Base-by-base conservation (phyloP, 2,329 filamentous ascomycete species). In the Myriangium duriaei region DNA sequence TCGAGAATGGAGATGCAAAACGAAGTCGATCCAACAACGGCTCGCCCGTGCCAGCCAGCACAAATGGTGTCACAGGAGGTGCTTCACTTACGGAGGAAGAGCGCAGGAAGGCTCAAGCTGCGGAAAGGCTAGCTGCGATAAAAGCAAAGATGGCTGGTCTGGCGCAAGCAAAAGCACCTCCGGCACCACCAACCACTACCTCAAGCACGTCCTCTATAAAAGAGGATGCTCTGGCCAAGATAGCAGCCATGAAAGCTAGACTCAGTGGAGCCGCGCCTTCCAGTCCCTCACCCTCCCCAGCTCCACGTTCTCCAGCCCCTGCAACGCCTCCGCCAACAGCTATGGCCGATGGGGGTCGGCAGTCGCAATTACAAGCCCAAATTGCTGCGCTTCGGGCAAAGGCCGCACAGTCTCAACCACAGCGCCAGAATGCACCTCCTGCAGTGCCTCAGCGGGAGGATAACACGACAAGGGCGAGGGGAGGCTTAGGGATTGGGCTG, bases 401-500 rank as follows among this genome's bases (percentile, higher is more conserved):
- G 48, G 28, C 47, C 43, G 30, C 35, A 12, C 34, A 42, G 30
- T 15, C 14, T 14, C 26, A 4, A 14, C 37, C 10, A 24, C 24
- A 30, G 11, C 13, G 13, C 14, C 37, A 26, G 19, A 29, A 29
- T 5, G 33, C 16, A 5, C 40, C 50, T 28, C 35, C 43, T 14
- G 30, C 48, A 10, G 62, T 58, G 28, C 64, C 61, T 36, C 57
- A 61, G 16, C 59, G 60, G 38, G 68, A 67, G 47, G 67, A 74
- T 54, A 59, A 59, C 16, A 49, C 62, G 44, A 58, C 61, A 7
- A 59, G 56, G 43, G 79, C 67, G 31, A 64, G 70, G 48, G 81
- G 81, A 42, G 81, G 81, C 13, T 60, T 87, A 32, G 80, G 81
- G 47, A 76, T 85, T 17, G 81, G 79, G 17, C 64, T 88, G 40